A percentile compares a stretch with the other conserved stretches of the same genome.
Evolutionary conservation across 2,329 filamentous ascomycete genomes (phyloP).

Genomic region (Ascochyta koolunga): DNA sequence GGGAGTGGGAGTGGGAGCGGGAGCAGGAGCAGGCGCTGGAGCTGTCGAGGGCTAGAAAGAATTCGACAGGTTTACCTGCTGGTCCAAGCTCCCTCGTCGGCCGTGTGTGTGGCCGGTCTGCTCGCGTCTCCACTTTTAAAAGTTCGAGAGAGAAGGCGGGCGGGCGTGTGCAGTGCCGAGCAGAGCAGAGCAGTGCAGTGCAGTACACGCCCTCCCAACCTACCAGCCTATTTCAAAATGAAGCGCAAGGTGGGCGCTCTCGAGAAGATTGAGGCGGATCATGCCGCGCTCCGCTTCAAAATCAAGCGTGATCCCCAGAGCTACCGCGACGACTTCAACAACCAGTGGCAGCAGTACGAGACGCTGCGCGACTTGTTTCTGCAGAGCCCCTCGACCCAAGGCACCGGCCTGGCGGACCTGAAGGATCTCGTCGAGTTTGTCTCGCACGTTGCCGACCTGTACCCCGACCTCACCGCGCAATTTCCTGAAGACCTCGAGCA

Average conservation of each 20-base stretch:
- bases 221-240: constrained; percentile 66
- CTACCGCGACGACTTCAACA: constrained; percentile 86
- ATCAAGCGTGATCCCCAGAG: constrained; percentile 87
- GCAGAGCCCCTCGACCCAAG: constrained; percentile 77
- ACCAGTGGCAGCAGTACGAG: constrained; percentile 91
- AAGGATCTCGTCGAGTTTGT: constrained; percentile 93
- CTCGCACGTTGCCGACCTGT: constrained; percentile 92
- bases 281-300: constrained; percentile 86
- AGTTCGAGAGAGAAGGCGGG: constrained; percentile 10
- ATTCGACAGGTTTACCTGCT: constrained; percentile 1
- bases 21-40: too few species aligned
- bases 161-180: not conserved
- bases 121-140: constrained; percentile 21
- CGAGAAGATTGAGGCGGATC: constrained; percentile 84
- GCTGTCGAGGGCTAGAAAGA: constrained; percentile 5
- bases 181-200: too few species aligned
- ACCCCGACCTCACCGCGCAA: constrained; percentile 75
- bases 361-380: constrained; percentile 91
- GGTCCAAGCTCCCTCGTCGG: constrained; percentile 1
- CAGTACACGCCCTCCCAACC: not conserved
- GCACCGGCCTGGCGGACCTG: constrained; percentile 80
- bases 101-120: not conserved
- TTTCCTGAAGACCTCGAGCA: constrained; percentile 83
- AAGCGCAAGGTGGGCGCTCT: constrained; percentile 91
- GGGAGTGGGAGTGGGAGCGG: too few species aligned